These are phyloP conservation scores for Ceratobasidium sp. DNA, from an alignment of 1,284 basidiomycete species.

Conservation along the genomic window DNA sequence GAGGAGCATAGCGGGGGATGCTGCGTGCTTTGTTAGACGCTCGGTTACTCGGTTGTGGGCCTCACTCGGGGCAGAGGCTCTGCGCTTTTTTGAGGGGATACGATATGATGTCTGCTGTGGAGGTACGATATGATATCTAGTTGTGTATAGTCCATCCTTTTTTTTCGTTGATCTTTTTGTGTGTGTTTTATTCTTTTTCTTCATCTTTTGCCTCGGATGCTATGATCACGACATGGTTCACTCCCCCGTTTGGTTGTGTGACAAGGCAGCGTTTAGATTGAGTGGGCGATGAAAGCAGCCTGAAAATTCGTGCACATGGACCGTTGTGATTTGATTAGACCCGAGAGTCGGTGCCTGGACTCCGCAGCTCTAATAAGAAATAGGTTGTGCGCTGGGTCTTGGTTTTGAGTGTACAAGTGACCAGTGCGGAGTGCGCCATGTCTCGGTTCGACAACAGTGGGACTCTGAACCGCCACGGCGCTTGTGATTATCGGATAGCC, in stretches of 20 bases:
- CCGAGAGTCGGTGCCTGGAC: neutral
- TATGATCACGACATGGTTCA: slow-evolving; percentile 24
- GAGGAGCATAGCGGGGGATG: slow-evolving; percentile 50
- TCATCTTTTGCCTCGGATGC: neutral
- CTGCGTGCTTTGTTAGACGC: slow-evolving; percentile 52
- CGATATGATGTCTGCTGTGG: neutral
- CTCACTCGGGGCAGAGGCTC: too few species aligned
- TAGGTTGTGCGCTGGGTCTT: neutral
- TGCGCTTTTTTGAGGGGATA: neutral
- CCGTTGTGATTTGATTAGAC: too few species aligned
- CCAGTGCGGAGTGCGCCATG: too few species aligned
- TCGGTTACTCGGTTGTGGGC: too few species aligned
- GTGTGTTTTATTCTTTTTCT: slow-evolving; percentile 11
- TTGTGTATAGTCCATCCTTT: slow-evolving; percentile 10
- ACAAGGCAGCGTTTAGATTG: neutral
- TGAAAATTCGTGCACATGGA: too few species aligned
- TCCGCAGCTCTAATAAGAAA: neutral
- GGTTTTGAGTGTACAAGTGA: too few species aligned
- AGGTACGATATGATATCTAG: neutral
- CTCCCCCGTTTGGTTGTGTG: neutral
- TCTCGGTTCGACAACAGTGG: too few species aligned
- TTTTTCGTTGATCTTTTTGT: slow-evolving; percentile 23
- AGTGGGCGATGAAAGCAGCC: neutral
- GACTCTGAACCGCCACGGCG: slow-evolving; percentile 6
- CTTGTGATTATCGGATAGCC: neutral